Evolutionary conservation across 1,284 basidiomycete genomes (phyloP).

Genomic region (Trichosporon ovoides): DNA sequence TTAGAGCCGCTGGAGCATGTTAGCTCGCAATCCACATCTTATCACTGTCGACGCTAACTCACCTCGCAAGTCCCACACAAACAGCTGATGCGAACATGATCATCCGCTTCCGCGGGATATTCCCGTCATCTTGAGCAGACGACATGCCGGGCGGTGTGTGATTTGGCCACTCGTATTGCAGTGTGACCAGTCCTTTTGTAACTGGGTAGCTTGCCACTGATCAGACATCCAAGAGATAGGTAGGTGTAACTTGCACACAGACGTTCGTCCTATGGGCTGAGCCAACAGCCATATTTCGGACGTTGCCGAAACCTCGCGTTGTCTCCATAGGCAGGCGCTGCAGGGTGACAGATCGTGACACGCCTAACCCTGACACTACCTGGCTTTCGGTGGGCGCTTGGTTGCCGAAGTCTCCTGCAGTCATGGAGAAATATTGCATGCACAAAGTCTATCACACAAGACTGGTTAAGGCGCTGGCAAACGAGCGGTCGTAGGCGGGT

Average conservation of each 20-base stretch:
- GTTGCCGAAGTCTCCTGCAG: no score
- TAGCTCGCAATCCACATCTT: neutral
- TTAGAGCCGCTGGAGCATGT: constrained; percentile 55
- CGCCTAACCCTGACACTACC: neutral
- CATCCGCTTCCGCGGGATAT: constrained; percentile 2
- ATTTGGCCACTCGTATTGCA: neutral
- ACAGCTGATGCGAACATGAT: constrained; percentile 18
- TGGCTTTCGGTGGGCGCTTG: no score
- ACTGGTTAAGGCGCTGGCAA: no score
- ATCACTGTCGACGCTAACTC: neutral
- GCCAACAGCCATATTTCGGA: neutral
- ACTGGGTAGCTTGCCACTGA: neutral
- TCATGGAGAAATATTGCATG: neutral
- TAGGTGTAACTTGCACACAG: neutral
- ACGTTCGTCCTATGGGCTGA: neutral
- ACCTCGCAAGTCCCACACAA: constrained; percentile 20
- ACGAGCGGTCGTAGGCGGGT: no score
- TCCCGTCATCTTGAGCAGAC: neutral
- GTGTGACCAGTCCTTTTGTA: neutral
- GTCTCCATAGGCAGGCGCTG: neutral
- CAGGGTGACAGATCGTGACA: constrained; percentile 1
- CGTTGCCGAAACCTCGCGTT: neutral
- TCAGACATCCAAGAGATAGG: neutral
- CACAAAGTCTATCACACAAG: neutral
- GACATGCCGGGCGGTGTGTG: neutral